Conservation (phyloP, 2,329 filamentous ascomycete genomes). For the Colletotrichum spinosum region DNA sequence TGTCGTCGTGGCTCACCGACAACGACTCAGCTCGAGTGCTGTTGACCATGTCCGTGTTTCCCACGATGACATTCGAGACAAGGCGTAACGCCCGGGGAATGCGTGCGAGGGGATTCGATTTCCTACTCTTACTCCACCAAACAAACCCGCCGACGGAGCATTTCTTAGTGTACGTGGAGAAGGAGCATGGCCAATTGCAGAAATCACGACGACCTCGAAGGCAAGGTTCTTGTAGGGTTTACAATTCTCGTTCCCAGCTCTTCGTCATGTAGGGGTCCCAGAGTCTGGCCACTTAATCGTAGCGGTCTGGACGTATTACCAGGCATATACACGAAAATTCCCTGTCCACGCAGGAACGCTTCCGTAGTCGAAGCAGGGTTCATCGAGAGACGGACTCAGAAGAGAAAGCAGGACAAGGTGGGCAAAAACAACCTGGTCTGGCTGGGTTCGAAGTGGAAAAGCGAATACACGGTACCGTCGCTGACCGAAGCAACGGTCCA, state of each 20-base stretch:
- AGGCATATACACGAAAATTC: too few relatives aligned
- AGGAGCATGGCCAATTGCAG: slow-evolving; percentile 18
- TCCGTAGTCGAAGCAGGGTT: too few relatives aligned
- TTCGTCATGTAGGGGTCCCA: not conserved
- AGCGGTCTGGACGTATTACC: not conserved
- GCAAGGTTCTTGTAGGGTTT: not conserved
- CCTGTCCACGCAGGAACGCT: too few relatives aligned
- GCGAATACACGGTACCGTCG: too few relatives aligned
- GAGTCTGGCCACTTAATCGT: not conserved
- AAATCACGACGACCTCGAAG: slow-evolving; percentile 3
- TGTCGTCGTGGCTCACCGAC: slow-evolving; percentile 11
- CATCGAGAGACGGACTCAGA: too few relatives aligned
- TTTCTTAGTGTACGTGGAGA: slow-evolving; percentile 20
- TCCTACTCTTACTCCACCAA: slow-evolving; percentile 13
- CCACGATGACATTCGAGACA: slow-evolving; percentile 26
- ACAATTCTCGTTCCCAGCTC: not conserved
- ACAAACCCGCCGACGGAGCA: slow-evolving; percentile 29
- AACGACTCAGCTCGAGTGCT: not conserved
- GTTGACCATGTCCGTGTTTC: slow-evolving; percentile 17
- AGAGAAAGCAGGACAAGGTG: slow-evolving; percentile 2
- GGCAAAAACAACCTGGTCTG: slow-evolving; percentile 2
- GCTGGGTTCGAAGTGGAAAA: too few relatives aligned
- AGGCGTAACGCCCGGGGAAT: slow-evolving; percentile 36
- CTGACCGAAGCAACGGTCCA: too few relatives aligned
- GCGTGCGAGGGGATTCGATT: slow-evolving; percentile 20